A percentile compares a stretch with the other conserved stretches of the same genome.
Conservation (phyloP, 2,329 filamentous ascomycete species). For the Aspergillus glaucus region DNA sequence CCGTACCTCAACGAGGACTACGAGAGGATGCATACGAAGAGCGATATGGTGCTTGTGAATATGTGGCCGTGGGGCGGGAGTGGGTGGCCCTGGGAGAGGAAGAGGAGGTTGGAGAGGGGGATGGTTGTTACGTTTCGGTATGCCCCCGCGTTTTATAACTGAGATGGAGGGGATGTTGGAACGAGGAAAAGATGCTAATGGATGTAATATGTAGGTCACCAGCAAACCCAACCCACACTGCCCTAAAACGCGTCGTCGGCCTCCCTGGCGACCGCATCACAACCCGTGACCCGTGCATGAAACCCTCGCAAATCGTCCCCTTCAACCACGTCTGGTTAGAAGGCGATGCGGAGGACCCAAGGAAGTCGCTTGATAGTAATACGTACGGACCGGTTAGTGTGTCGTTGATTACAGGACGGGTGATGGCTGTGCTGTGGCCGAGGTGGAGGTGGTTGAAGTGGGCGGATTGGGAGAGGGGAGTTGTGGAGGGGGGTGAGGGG, state of each 20-base stretch:
- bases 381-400: constrained; percentile 78
- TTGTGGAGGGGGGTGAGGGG: constrained; percentile 17
- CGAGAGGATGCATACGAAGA: constrained; percentile 34
- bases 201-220: constrained; percentile 54
- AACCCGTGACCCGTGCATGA: constrained; percentile 57
- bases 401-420: constrained; percentile 66
- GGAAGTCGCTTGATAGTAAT: constrained; percentile 75
- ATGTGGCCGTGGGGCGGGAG: constrained; percentile 35
- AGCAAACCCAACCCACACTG: constrained; percentile 59
- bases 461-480: constrained; percentile 32
- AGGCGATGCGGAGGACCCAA: constrained; percentile 66
- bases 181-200: constrained; percentile 1
- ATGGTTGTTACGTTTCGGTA: constrained; percentile 64
- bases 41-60: constrained; percentile 39
- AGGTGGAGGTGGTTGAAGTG: constrained; percentile 30
- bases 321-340: constrained; percentile 91
- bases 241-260: constrained; percentile 77
- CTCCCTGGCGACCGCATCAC: constrained; percentile 71
- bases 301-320: constrained; percentile 55
- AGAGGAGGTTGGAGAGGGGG: constrained; percentile 57
- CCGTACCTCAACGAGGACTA: constrained; percentile 67
- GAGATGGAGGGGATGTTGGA: constrained; percentile 5
- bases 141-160: background rate
- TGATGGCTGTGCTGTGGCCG: constrained; percentile 68
- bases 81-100: constrained; percentile 47